phyloP scores from a whole-genome alignment of 805 yeast species.

The Candida ortonii region DNA sequence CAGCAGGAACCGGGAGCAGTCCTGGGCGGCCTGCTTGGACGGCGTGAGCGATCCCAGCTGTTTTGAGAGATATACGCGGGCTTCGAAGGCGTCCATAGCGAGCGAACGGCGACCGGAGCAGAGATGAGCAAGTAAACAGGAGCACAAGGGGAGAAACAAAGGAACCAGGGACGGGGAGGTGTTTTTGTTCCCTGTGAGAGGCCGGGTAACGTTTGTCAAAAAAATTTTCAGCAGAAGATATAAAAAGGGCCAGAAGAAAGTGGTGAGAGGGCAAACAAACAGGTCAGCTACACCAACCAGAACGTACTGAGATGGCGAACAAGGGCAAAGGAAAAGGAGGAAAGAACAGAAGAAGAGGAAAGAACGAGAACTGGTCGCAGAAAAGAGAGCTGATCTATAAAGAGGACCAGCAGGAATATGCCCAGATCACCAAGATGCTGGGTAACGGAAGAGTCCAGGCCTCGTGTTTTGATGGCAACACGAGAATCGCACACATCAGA shows the following conservation, averaged over 20 bases:
- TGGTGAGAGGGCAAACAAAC: too few species aligned
- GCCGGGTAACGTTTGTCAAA: too few species aligned
- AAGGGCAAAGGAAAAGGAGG: constrained; percentile 60
- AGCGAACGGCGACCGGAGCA: too few species aligned
- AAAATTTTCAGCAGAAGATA: too few species aligned
- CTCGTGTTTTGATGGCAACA: constrained; percentile 87
- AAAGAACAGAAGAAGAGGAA: constrained; percentile 96
- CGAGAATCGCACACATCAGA: constrained; percentile 96
- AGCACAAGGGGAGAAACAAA: too few species aligned
- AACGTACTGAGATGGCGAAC: constrained; percentile 59
- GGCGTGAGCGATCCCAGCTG: constrained; percentile 66
- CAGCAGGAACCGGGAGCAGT: constrained; percentile 55
- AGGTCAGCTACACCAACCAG: too few species aligned
- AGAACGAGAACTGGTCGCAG: constrained; percentile 86
- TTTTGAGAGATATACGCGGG: constrained; percentile 70
- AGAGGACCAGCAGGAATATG: constrained; percentile 98
- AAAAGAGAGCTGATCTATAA: constrained; percentile 90
- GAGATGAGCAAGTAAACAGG: too few species aligned
- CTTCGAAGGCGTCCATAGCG: constrained; percentile 85
- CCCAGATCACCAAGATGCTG: constrained; percentile 96
- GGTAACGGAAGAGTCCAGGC: constrained; percentile 98
- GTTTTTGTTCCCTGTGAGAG: too few species aligned
- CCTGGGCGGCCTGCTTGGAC: constrained; percentile 47
- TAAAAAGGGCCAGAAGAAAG: too few species aligned
- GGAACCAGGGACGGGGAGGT: too few species aligned